Evolutionary conservation across 2,329 filamentous ascomycete genomes (phyloP).

Genomic region (Colletotrichum sp.): DNA sequence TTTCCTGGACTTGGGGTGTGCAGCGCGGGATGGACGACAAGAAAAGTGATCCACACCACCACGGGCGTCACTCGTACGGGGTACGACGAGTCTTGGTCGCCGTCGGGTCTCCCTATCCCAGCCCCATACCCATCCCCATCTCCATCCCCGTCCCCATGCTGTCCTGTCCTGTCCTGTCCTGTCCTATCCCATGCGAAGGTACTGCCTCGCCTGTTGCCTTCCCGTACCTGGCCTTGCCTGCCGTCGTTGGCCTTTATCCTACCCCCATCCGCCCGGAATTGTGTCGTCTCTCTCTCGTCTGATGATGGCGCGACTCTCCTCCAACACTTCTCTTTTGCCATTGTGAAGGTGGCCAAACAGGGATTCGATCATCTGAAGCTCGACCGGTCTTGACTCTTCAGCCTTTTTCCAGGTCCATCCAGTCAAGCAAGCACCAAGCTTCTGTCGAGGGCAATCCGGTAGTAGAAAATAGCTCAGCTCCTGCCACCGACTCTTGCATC

Average conservation of each 20-base stretch:
- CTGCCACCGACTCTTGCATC: neutral
- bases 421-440: neutral
- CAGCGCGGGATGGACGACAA: neutral
- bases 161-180: neutral
- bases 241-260: neutral
- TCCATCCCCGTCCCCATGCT: neutral
- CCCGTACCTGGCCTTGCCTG: neutral
- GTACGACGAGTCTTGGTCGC: neutral
- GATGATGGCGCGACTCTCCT: constrained; percentile 9
- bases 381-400: neutral
- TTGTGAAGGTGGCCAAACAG: neutral
- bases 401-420: neutral
- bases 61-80: neutral
- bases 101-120: neutral
- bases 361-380: constrained; percentile 3
- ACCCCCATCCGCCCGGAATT: neutral
- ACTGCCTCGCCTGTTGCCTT: neutral
- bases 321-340: neutral
- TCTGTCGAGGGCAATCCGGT: neutral
- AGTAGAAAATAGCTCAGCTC: neutral
- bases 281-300: constrained; percentile 14
- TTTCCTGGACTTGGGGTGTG: neutral
- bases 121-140: neutral
- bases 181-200: neutral
- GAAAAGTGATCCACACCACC: neutral